Evolutionary conservation across 2,329 filamentous ascomycete genomes (phyloP), one percentile per base, ranked within the genome.

Genomic region (Macrophomina tecta): DNA sequence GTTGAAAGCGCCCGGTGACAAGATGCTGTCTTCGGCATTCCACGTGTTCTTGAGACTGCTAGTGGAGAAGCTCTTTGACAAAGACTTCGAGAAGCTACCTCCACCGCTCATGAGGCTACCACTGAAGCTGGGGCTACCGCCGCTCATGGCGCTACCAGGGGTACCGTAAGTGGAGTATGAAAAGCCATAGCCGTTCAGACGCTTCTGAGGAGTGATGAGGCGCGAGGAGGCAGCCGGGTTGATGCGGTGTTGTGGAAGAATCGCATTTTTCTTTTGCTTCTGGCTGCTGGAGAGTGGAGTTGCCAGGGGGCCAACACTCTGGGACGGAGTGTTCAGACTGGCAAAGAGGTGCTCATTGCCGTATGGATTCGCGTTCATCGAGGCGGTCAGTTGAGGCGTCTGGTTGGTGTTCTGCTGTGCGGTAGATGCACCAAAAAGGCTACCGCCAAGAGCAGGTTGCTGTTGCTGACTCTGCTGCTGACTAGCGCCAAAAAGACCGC

Each of bases 161-260:
- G 91, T 94, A 52, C 92, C 93, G 73, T 97, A 97, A 2, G 90
- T 93, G 70, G 93, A 97, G 80, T 97, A 97, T 1, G 91, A 93
- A 77, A 97, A 97, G 2, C 94, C 94, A 75, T 92, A 97, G 5
- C 92, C 93, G 66, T 81, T 82, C 38, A 70, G 66, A 36, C 91
- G 87, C 80, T 93, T 94, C 72, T 93, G 91, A 0, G 94, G 93
- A 0, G 93, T 97, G 36, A 89, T 86, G 66, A 94, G 89, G 56
- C 93, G 90, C 28, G 91, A 90, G 8, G 91, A 89, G 40, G 92
- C 92, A 55, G 88, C 87, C 0, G 93, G 92, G 55, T 93, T 94
- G 70, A 97, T 86, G 80, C 94, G 95, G 82, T 94, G 93, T 76
- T 95, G 89, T 2, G 93, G 93, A 64, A 97, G 81, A 51, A 94